Base-by-base conservation (phyloP, 345 rosid species). In the Brassica cretica region DNA sequence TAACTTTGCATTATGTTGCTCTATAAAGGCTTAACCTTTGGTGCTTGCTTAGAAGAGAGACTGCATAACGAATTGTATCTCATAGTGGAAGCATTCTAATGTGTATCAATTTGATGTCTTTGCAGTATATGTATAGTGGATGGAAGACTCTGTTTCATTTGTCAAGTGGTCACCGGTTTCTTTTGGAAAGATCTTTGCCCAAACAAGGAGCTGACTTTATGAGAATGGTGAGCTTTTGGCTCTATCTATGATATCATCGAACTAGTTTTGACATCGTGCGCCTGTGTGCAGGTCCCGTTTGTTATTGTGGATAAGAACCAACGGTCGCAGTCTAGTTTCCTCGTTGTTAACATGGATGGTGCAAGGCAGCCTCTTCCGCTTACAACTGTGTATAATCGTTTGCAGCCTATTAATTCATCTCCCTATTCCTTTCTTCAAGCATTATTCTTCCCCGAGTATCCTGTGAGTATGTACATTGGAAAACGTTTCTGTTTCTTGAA, bases 391-490 rank as follows among this genome's bases (percentile, higher is more conserved):
- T 93, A 76, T 71, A 71, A 67, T 66, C 73, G 74, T 5, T 71
- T 95, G 86, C 86, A 90, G 73, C 97, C 96, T 29, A 60, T 91
- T 76, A 86, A 76, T 82, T 89, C 94, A 75, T 86, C 93, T 80
- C 88, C 95, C 6, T 91, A 86, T 82, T 81, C 97, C 24, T 88
- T 95, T 74, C 89, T 95, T 79, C 99, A 91, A 85, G 93, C 93
- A 33, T 79, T 91, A 46, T 89, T 91, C 77, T 75, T 71, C 69
- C 80, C 83, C 3, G 80, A 76, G 61, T 80, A 71, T 71, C 83
- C 83, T 16, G 83, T 80, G 70, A 80, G 83, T 65, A 27, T 53
- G 1, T 53, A 53, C 16, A n/a, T 16, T 53, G 4, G 21, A 53
- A 53, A 8, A 53, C 7, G 1, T 6, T 53, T 51, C 19, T 5